Conservation (phyloP, 352 stramenopile genomes). For the Globisporangium lucens region DNA sequence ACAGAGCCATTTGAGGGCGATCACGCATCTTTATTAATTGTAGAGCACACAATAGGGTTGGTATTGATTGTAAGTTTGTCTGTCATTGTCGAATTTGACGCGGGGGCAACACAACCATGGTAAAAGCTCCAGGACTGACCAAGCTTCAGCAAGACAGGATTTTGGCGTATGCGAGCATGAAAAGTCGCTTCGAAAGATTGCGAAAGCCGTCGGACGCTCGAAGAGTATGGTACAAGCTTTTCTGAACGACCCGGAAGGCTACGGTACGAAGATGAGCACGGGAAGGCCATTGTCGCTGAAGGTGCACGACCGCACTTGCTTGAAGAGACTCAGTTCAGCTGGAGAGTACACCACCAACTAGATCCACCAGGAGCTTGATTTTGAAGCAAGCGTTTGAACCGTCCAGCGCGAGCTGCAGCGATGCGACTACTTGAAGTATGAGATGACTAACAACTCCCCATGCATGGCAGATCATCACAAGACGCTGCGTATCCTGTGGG, state of each 20-base stretch:
- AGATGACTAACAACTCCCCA: too few relatives aligned
- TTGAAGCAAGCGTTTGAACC: not conserved
- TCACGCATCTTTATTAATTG: too few relatives aligned
- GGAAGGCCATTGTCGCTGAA: not conserved
- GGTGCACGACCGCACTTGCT: not conserved
- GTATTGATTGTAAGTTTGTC: too few relatives aligned
- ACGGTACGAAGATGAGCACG: not conserved
- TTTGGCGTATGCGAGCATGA: conserved; percentile 5
- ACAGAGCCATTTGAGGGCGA: too few relatives aligned
- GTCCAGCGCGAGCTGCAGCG: not conserved
- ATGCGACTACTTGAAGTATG: not conserved
- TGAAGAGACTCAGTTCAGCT: not conserved
- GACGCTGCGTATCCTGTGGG: too few relatives aligned
- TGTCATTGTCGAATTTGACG: too few relatives aligned
- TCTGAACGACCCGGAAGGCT: not conserved
- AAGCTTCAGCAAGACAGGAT: conserved; percentile 11
- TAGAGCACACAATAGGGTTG: too few relatives aligned
- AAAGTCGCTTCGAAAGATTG: conserved; percentile 8
- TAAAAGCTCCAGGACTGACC: conserved; percentile 4
- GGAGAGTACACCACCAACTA: not conserved
- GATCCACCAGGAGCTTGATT: not conserved
- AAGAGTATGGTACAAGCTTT: conserved; percentile 7
- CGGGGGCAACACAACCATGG: conserved; percentile 9
- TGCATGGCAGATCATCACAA: too few relatives aligned
- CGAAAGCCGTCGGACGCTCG: conserved; percentile 1